A percentile compares a stretch with the other conserved stretches of the same genome.
These are phyloP conservation scores for Gymnopilus dilepis DNA, from an alignment of 768 basidiomycete species.

Conservation along the genomic window DNA sequence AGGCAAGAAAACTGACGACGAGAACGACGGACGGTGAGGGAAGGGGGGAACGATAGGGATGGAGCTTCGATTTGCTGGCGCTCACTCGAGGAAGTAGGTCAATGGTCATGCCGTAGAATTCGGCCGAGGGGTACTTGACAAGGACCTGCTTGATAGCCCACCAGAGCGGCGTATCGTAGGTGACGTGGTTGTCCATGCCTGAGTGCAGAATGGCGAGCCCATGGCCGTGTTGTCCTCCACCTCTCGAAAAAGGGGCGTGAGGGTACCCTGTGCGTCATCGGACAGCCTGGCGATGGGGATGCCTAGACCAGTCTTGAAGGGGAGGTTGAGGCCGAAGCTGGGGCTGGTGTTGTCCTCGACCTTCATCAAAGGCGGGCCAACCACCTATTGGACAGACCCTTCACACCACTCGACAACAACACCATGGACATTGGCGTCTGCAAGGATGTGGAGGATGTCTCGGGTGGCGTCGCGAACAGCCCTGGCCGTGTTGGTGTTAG, in stretches of 20 bases:
- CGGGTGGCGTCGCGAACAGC: conserved; percentile 37
- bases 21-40: background rate
- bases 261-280: conserved; percentile 34
- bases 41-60: background rate
- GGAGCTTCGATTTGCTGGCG: conserved; percentile 1
- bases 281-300: conserved; percentile 32
- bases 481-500: conserved; percentile 36
- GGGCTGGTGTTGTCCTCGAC: conserved; percentile 24
- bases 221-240: conserved; percentile 17
- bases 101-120: too few species aligned
- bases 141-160: too few species aligned
- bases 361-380: conserved; percentile 30
- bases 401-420: conserved; percentile 45
- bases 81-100: background rate
- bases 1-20: background rate
- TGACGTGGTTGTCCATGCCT: too few species aligned
- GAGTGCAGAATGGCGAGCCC: too few species aligned
- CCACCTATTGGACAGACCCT: conserved; percentile 31
- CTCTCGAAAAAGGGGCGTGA: conserved; percentile 38
- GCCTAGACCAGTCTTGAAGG: conserved; percentile 33
- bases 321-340: conserved; percentile 26
- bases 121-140: too few species aligned
- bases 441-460: conserved; percentile 42
- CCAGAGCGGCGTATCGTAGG: too few species aligned
- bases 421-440: conserved; percentile 30